phyloP scores from a whole-genome alignment of 1,284 basidiomycete species.

The Trichosporon sp. region DNA sequence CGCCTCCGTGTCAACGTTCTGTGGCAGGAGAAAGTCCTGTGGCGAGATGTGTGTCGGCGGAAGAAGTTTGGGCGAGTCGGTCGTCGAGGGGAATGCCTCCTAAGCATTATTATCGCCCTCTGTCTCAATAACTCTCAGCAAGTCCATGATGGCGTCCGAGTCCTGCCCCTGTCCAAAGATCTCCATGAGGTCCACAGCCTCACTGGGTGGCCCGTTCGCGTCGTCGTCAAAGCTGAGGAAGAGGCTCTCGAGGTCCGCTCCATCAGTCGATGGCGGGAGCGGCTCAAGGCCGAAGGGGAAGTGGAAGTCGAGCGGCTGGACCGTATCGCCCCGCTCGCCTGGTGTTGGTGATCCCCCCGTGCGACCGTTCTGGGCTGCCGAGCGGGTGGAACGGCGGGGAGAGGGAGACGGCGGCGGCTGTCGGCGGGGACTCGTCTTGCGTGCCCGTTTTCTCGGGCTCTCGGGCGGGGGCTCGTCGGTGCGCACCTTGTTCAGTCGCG shows the following conservation, averaged over 20 bases:
- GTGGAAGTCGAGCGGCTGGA: constrained; percentile 9
- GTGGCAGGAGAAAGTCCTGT: too few relatives aligned
- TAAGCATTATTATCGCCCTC: background rate
- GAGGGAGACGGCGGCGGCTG: background rate
- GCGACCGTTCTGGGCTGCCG: background rate
- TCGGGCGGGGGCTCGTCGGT: constrained; percentile 12
- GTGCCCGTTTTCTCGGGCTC: constrained; percentile 25
- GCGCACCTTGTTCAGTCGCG: constrained; percentile 9
- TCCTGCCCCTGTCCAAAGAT: constrained; percentile 14
- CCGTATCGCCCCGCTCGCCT: background rate
- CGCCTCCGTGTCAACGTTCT: too few relatives aligned
- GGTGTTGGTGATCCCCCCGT: constrained; percentile 13
- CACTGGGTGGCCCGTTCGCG: constrained; percentile 1
- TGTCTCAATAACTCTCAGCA: constrained; percentile 15
- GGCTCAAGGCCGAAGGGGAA: constrained; percentile 9
- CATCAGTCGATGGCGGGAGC: background rate
- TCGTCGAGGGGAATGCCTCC: background rate
- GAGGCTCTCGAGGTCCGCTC: constrained; percentile 11
- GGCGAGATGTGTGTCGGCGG: background rate
- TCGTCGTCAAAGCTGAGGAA: constrained; percentile 17
- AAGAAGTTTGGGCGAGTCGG: background rate
- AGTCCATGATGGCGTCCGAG: constrained; percentile 16
- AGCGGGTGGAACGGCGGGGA: background rate
- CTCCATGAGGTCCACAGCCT: constrained; percentile 8
- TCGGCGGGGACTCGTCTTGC: constrained; percentile 24